These are phyloP conservation scores for Coemansia sp. DNA, from an alignment of 192 early-diverging fungal species.

Conservation along the genomic window DNA sequence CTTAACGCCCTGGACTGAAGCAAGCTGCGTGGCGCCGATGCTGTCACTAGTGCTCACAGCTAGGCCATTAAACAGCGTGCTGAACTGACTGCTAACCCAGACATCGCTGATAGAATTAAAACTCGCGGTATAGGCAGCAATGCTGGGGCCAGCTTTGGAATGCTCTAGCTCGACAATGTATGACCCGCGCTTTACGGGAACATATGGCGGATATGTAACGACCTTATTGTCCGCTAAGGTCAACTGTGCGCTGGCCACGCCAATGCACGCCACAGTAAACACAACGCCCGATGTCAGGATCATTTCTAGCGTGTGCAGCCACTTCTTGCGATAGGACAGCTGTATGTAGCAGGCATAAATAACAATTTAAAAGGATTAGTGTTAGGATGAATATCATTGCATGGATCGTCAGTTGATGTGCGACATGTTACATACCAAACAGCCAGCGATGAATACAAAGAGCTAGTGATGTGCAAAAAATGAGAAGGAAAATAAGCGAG, in stretches of 20 bases:
- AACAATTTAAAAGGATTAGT: background rate
- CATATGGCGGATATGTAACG: slow-evolving; percentile 21
- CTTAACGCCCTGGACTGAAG: slow-evolving; percentile 33
- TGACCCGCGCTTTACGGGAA: slow-evolving; percentile 15
- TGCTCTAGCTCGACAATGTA: slow-evolving; percentile 45
- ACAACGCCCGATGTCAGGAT: background rate
- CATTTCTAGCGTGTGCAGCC: background rate
- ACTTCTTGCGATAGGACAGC: background rate
- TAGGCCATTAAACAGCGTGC: slow-evolving; percentile 24
- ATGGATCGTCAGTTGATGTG: background rate
- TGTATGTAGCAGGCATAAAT: background rate
- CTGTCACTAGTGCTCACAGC: slow-evolving; percentile 12
- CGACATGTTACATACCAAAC: background rate
- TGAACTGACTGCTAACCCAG: slow-evolving; percentile 21
- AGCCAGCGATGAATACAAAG: background rate
- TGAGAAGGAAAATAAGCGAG: background rate
- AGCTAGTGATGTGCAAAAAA: background rate
- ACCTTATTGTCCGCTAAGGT: slow-evolving; percentile 1
- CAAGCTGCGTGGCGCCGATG: slow-evolving; percentile 16
- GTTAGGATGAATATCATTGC: background rate
- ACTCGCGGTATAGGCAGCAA: slow-evolving; percentile 7
- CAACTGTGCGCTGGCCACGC: background rate
- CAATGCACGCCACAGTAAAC: slow-evolving; percentile 1
- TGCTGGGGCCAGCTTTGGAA: background rate
- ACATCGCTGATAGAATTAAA: slow-evolving; percentile 19